Base-by-base conservation (phyloP, 208 protist genomes). In the Blechomonas ayalai region DNA sequence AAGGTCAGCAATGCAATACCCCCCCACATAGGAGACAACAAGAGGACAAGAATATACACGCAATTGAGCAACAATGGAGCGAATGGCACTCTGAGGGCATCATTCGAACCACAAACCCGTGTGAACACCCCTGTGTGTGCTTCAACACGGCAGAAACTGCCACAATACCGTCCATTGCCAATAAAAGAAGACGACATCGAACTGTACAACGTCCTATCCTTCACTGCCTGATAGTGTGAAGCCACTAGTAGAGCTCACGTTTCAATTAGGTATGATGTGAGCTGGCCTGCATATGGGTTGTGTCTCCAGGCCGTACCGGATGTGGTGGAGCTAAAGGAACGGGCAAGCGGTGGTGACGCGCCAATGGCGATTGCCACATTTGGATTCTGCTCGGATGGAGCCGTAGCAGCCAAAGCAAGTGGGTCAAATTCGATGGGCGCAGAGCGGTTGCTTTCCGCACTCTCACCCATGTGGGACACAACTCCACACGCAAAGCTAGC, bases 251-350 rank as follows among this genome's bases (percentile, higher is more conserved):
- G n/a, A n/a, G 16, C 37, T 60, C 20, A 87, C 16, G 77, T 91
- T 33, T 84, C 77, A 36, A 91, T 63, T 15, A 77, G 59, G 12
- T 73, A 81, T 3, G 74, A 91, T 15, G 66, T 54, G 22, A 59
- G 57, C 8, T 73, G 71, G 0, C 62, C 68, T 18, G 58, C 71
- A 39, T 91, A 91, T 0, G 82, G 82, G 33, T 91, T 91, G 52
- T 91, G 82, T 1, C 77, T 69, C 78, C 82, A 91, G 22, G 87
- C 61, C 34, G 85, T 39, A 26, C 74, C 71, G 3, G 59, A 64
- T 0, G 77, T 47, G 15, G 73, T 87, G 16, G 71, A 86, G 52
- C 67, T 84, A 39, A 80, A 76, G 5, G 77, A 87, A 6, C 75
- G 65, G 7, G 52, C 51, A 60, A 72, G 33, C 0, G 33, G 16